Evolutionary conservation across 768 basidiomycete species (phyloP), one percentile per base, ranked within the genome.

Genomic region (Leucosporidium yakuticum): DNA sequence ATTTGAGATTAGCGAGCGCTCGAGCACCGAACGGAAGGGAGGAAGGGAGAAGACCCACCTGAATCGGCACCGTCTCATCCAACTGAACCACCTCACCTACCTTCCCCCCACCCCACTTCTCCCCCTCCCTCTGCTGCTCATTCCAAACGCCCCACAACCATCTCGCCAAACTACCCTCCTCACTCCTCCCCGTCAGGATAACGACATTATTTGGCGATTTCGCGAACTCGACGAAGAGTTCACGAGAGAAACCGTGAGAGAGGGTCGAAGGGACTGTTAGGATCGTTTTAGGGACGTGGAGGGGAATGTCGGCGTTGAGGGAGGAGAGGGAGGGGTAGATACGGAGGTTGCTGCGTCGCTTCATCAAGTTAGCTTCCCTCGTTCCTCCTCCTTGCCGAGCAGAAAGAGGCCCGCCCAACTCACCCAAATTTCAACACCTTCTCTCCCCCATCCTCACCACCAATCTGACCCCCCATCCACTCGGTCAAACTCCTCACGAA

Each of bases 401-500:
- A 47, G 47, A 57, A 21, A 51, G 54, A 23, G 7, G n/a, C 11
- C 39, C 39, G 39, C 11, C 39, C 19, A 0, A 75, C 86, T 64
- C 64, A 93, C 93, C 85, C 86, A 81, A 99, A 99, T 53, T 91
- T 85, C 63, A 99, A 81, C 2, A 90, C 87, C 69, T 83, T 77
- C 66, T 81, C 80, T 62, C 81, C 80, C 3, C 84, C 82, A 49
- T 83, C 82, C 25, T 82, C 82, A 56, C 83, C 82, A 39, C 83
- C 90, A 4, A 90, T 88, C 20, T 90, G 92, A 1, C 96, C 95
- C 15, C 96, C 96, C 70, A 99, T 85, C 92, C 94, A 98, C 77
- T 98, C 96, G 85, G 96, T 95, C 89, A 98, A 88, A 81, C 90
- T 94, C 67, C 93, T 81, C 32, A 96, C 90, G 76, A 93, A 91